phyloP scores from a whole-genome alignment of 192 early-diverging fungal genomes.

The Gaertneriomyces semiglobifer region DNA sequence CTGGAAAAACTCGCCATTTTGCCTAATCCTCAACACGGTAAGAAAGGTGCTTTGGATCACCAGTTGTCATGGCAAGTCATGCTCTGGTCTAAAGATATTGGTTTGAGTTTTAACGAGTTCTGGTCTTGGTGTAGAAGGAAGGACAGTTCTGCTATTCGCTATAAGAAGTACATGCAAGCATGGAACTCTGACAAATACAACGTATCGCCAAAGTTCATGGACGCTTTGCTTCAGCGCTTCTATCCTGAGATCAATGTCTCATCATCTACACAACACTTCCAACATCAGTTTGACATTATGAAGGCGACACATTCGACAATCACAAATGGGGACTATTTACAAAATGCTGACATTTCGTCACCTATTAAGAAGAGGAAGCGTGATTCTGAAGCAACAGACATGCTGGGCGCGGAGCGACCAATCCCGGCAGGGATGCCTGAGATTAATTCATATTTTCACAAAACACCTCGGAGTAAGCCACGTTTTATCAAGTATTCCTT shows the following conservation, averaged over 20 bases:
- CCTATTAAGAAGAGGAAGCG: neutral
- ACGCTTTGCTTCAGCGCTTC: conserved; percentile 7
- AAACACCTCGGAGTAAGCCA: neutral
- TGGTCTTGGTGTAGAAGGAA: conserved; percentile 13
- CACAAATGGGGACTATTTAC: neutral
- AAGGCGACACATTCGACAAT: neutral
- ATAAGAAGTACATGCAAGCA: conserved; percentile 4
- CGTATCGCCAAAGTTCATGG: neutral
- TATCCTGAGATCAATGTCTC: conserved; percentile 8
- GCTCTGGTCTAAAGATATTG: conserved; percentile 11
- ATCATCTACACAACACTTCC: neutral
- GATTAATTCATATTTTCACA: neutral
- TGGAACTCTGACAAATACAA: neutral
- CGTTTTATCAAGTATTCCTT: conserved; percentile 9
- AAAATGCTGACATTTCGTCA: neutral
- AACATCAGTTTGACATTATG: conserved; percentile 5
- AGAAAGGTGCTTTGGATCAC: neutral
- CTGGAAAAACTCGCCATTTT: conserved; percentile 7
- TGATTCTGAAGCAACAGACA: neutral
- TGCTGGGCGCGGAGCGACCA: neutral
- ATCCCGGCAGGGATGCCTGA: neutral
- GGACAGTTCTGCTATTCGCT: neutral
- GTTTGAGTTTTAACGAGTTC: conserved; percentile 8
- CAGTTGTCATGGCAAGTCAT: conserved; percentile 1
- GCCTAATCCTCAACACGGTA: conserved; percentile 3